Base-by-base conservation (phyloP, 257 asterid genomes). In the Nicotiana attenuata region DNA sequence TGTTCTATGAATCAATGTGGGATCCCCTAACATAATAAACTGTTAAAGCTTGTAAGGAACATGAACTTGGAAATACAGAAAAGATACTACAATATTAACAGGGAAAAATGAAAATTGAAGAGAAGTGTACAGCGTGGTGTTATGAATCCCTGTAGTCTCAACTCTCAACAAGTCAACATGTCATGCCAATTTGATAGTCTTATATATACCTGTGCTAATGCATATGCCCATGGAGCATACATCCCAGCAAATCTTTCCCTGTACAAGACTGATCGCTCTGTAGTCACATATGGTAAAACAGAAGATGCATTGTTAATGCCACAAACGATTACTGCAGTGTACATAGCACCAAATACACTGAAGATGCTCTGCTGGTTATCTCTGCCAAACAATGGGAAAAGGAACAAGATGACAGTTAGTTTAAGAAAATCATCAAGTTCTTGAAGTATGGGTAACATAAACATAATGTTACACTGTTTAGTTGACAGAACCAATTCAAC, bases 161-260 rank as follows among this genome's bases (percentile, higher is more conserved):
- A 9, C 33, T 22, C 41, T 31, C 26, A 31, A 65, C 41, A 65
- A 29, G 19, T 68, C 77, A 68, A 71, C 20, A 22, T 35, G 9
- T 6, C 41, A 35, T 71, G 78, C 59, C 59, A 22, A 71, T 2
- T 5, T 45, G 47, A 57, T 11, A 73, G 22, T 11, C 24, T 33
- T 68, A 73, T 57, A 13, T 33, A 13, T 84, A 89, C 92, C 89
- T 89, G 92, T 45, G 92, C 91, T 53, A 84, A 80, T 66, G 92
- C 88, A 81, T 85, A 87, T 41, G 91, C 90, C 92, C 84, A 84
- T 1, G 90, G 73, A 76, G 87, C 83, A 73, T 87, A 89, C 92
- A 89, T 89, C 56, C 89, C 90, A 1, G 92, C 88, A 81, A 87
- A 89, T 55, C 84, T 81, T 84, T 89, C 92, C 80, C 90, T 78